Percentiles rank a stretch among this genome's conserved stretches.
Conservation (phyloP, 1,139 yeast species). For the Yamadazyma kanchanaburiensis region DNA sequence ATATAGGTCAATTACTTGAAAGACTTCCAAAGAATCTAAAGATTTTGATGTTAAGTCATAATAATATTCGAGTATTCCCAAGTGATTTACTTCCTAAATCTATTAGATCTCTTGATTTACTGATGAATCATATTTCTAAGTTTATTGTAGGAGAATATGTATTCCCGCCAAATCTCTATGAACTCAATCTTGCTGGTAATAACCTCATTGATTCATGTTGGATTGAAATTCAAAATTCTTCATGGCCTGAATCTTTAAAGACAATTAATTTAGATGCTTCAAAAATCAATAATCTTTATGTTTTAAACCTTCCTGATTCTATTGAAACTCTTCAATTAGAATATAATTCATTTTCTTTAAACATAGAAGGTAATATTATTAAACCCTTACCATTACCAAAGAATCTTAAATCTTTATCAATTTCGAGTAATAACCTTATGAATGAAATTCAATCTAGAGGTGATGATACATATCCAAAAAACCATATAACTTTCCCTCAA, state of each 20-base stretch:
- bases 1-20: slow-evolving; percentile 8
- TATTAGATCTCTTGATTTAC: slow-evolving; percentile 27
- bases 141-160: slow-evolving; percentile 3
- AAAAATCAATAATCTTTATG: slow-evolving; percentile 4
- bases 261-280: slow-evolving; percentile 12
- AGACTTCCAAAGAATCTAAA: slow-evolving; percentile 20
- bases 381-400: slow-evolving; percentile 19
- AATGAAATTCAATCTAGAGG: background rate
- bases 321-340: slow-evolving; percentile 6
- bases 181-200: slow-evolving; percentile 6
- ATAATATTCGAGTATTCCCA: slow-evolving; percentile 12
- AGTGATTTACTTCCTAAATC: slow-evolving; percentile 20
- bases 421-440: slow-evolving; percentile 6
- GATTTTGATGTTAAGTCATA: slow-evolving; percentile 34
- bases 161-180: slow-evolving; percentile 5
- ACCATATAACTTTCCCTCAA: slow-evolving; percentile 20
- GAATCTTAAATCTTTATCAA: slow-evolving; percentile 18
- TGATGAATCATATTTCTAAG: slow-evolving; percentile 4
- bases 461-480: slow-evolving; percentile 1
- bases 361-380: slow-evolving; percentile 1
- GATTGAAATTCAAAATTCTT: slow-evolving; percentile 1
- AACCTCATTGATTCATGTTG: slow-evolving; percentile 3
- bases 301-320: slow-evolving; percentile 10
- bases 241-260: slow-evolving; percentile 7
- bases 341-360: slow-evolving; percentile 6